Conservation (phyloP, 2,329 filamentous ascomycete species). For the Teratosphaeriaceae sp. region DNA sequence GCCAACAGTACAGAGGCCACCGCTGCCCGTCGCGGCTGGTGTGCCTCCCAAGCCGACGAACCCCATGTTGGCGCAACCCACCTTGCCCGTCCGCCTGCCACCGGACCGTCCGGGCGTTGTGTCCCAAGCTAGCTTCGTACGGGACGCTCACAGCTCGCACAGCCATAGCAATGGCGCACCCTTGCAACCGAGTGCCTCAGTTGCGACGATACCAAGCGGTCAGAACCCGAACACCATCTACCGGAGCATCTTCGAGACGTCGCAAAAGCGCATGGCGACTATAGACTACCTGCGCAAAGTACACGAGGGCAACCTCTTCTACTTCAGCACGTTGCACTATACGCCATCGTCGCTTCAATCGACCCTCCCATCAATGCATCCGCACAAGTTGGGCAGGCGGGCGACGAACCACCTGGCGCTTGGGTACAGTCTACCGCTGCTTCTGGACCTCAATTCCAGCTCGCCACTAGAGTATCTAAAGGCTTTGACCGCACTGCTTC, state of each 20-base stretch:
- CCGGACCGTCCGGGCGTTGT: constrained; percentile 14
- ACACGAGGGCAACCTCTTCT: constrained; percentile 90
- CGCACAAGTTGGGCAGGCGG: constrained; percentile 75
- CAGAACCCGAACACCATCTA: constrained; percentile 52
- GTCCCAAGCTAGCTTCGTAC: constrained; percentile 18
- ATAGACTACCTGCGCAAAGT: constrained; percentile 88
- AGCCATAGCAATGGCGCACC: constrained; percentile 13
- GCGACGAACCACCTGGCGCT: constrained; percentile 92
- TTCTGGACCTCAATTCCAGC: constrained; percentile 79
- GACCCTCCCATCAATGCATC: constrained; percentile 73
- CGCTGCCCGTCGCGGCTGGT: constrained; percentile 6
- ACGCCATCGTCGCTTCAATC: constrained; percentile 71
- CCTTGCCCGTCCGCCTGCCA: constrained; percentile 7
- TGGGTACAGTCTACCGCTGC: constrained; percentile 80
- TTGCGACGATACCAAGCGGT: constrained; percentile 15
- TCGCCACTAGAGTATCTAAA: constrained; percentile 80
- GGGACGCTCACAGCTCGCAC: constrained; percentile 17
- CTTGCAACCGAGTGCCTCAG: constrained; percentile 14
- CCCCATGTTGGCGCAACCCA: constrained; percentile 9
- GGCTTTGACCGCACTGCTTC: constrained; percentile 73
- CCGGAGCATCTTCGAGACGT: constrained; percentile 72
- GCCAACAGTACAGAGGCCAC: constrained; percentile 1
- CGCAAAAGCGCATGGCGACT: constrained; percentile 88
- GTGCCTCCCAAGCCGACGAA: background rate
- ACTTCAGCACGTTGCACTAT: constrained; percentile 97